Conservation (phyloP, 2,329 filamentous ascomycete genomes). For the Fusarium brachygibbosum region DNA sequence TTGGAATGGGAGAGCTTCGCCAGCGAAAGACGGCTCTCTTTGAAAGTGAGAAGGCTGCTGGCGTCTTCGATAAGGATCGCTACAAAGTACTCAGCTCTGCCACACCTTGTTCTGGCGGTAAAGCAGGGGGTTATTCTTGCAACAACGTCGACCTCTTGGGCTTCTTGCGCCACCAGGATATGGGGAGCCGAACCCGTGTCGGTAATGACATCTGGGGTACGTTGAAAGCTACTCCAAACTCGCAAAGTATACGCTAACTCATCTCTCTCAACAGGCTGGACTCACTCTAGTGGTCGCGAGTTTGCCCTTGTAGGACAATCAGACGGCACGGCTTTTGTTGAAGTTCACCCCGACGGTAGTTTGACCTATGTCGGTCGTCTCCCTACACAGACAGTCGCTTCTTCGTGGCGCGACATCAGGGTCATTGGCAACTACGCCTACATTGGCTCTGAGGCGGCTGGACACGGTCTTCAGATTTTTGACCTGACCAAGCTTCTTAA, state of each 20-base stretch:
- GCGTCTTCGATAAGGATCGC: slow-evolving; percentile 24
- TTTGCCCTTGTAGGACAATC: slow-evolving; percentile 18
- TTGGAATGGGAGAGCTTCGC: slow-evolving; percentile 17
- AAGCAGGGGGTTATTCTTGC: slow-evolving; percentile 12
- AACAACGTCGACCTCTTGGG: slow-evolving; percentile 15
- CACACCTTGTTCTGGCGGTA: slow-evolving; percentile 2
- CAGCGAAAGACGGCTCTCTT: slow-evolving; percentile 19
- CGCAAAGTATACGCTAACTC: neutral
- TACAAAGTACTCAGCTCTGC: slow-evolving; percentile 13
- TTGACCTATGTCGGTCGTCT: slow-evolving; percentile 50
- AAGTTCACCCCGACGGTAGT: slow-evolving; percentile 3
- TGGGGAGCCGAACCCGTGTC: slow-evolving; percentile 12
- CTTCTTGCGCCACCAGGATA: slow-evolving; percentile 15
- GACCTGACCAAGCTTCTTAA: slow-evolving; percentile 68
- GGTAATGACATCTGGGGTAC: slow-evolving; percentile 21
- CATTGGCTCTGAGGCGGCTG: slow-evolving; percentile 58
- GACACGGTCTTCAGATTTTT: slow-evolving; percentile 73
- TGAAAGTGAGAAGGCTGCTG: neutral
- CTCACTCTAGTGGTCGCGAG: slow-evolving; percentile 14
- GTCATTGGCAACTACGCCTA: slow-evolving; percentile 54
- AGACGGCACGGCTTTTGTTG: slow-evolving; percentile 16
- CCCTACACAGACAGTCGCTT: slow-evolving; percentile 55
- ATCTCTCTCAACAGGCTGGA: neutral
- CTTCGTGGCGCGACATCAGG: slow-evolving; percentile 58
- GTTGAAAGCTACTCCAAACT: rapidly evolving